These are phyloP conservation scores for Ilex aquifolium DNA, from an alignment of 257 asterid genomes.

Conservation along the genomic window DNA sequence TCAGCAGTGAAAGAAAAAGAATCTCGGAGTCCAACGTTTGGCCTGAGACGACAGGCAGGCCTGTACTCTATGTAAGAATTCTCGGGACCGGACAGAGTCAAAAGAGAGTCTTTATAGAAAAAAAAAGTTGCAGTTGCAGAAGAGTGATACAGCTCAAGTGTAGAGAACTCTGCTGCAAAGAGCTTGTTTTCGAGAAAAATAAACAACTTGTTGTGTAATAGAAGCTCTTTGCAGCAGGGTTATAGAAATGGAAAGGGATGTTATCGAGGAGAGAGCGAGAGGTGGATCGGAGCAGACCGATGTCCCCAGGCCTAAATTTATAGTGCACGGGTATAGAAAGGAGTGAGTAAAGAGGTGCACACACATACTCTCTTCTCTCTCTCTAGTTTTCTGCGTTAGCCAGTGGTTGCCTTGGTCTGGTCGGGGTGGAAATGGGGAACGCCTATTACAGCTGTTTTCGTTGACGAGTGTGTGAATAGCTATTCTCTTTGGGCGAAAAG, in stretches of 20 bases:
- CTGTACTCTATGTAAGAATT: neutral
- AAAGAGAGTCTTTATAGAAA: neutral
- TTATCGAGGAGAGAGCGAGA: neutral
- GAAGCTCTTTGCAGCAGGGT: neutral
- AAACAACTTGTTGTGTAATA: neutral
- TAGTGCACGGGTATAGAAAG: slow-evolving; percentile 8
- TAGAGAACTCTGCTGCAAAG: slow-evolving; percentile 2
- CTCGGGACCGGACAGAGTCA: no score
- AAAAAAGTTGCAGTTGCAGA: neutral
- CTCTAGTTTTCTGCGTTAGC: no score
- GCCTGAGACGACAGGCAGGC: no score
- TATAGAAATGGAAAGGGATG: neutral
- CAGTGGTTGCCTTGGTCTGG: neutral
- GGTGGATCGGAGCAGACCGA: no score
- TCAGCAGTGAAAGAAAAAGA: no score
- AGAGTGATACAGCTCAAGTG: no score
- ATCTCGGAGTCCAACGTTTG: neutral
- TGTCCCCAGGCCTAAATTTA: neutral
- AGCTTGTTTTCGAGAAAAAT: slow-evolving; percentile 41
- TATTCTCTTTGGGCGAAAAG: neutral
- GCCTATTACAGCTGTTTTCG: slow-evolving; percentile 21
- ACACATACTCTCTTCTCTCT: no score
- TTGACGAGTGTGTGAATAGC: slow-evolving; percentile 33
- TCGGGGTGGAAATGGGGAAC: neutral
- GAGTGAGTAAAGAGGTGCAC: no score